phyloP scores from a whole-genome alignment of 2,329 filamentous ascomycete species.

The Bertia moriformis region DNA sequence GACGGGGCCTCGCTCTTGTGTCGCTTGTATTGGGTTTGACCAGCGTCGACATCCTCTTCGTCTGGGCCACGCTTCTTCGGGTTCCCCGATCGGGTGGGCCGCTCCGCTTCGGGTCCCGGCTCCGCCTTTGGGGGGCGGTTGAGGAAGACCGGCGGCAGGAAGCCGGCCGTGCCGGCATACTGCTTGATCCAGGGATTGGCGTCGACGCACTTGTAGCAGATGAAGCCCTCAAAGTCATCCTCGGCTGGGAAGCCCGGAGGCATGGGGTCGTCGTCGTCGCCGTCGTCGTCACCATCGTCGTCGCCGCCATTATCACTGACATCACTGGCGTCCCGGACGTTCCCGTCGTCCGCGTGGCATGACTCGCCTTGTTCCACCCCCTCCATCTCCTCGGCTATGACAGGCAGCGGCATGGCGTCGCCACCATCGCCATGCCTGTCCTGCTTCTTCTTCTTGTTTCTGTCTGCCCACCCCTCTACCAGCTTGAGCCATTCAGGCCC shows the following conservation, averaged over 20 bases:
- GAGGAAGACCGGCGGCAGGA: constrained; percentile 58
- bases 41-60: constrained; percentile 2
- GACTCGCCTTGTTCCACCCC: constrained; percentile 18
- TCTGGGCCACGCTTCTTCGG: constrained; percentile 52
- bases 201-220: constrained; percentile 88
- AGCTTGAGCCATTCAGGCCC: constrained; percentile 58
- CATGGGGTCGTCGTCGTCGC: constrained; percentile 49
- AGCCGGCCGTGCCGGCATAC: constrained; percentile 69
- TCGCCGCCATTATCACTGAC: constrained; percentile 6
- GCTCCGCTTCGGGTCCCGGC: constrained; percentile 7
- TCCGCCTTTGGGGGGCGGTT: constrained; percentile 6
- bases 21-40: constrained; percentile 2
- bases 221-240: constrained; percentile 74
- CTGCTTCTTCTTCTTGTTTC: constrained; percentile 14
- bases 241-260: constrained; percentile 80
- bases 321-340: constrained; percentile 6
- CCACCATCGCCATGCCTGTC: constrained; percentile 5
- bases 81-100: too few relatives aligned
- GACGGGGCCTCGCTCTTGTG: constrained; percentile 5
- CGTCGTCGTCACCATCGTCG: constrained; percentile 21
- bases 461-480: constrained; percentile 15
- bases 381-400: constrained; percentile 34
- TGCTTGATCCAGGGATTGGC: constrained; percentile 81
- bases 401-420: constrained; percentile 22
- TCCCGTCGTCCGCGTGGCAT: constrained; percentile 4